Conservation (phyloP, 768 basidiomycete species). For the Suillus variegatus region DNA sequence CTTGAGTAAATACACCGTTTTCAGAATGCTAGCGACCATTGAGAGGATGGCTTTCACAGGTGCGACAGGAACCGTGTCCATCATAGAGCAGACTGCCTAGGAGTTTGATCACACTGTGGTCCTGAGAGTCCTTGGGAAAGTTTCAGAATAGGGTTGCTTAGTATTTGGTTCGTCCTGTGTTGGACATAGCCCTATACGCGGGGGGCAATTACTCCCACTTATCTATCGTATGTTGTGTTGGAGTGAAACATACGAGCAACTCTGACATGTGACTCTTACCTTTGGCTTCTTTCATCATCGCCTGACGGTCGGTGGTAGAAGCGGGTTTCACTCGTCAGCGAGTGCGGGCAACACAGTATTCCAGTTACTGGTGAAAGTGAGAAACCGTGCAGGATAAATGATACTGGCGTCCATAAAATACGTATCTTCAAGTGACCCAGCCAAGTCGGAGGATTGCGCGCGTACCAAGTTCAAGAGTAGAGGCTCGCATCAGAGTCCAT, state of each 20-base stretch:
- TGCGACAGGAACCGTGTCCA: neutral
- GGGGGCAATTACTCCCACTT: too few relatives aligned
- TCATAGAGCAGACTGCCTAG: neutral
- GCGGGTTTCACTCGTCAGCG: too few relatives aligned
- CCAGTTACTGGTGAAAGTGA: neutral
- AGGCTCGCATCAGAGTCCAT: neutral
- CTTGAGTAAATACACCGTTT: too few relatives aligned
- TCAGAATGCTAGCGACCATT: neutral
- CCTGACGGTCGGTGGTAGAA: too few relatives aligned
- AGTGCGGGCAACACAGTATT: too few relatives aligned
- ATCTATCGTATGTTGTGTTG: too few relatives aligned
- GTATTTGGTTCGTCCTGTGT: neutral
- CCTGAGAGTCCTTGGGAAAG: too few relatives aligned
- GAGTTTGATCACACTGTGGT: neutral
- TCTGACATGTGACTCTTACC: neutral
- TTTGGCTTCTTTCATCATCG: neutral
- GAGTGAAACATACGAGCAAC: neutral
- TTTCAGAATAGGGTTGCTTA: neutral
- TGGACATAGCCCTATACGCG: too few relatives aligned
- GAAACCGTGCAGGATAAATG: neutral
- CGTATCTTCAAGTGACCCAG: too few relatives aligned
- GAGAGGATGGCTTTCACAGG: neutral
- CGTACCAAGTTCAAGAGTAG: neutral
- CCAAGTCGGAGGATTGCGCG: too few relatives aligned
- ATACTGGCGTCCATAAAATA: too few relatives aligned